phyloP scores from a whole-genome alignment of 2,329 filamentous ascomycete species.

The Xylaria sp. region DNA sequence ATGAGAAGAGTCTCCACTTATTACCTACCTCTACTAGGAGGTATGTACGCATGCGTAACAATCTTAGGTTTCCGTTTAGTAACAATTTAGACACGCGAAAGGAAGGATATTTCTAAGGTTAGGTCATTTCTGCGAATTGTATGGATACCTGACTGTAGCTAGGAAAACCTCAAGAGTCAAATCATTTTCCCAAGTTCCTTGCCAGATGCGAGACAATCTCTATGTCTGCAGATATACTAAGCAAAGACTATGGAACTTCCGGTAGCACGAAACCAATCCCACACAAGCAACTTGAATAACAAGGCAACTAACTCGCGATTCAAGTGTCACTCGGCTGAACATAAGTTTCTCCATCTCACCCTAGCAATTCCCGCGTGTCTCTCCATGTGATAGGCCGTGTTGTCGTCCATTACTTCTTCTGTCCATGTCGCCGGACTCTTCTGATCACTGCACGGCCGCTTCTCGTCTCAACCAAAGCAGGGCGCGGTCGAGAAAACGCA shows the following conservation, averaged over 20 bases:
- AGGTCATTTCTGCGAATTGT: too few relatives aligned
- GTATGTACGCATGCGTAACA: too few relatives aligned
- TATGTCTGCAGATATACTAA: slow-evolving; percentile 1
- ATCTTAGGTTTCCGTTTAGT: not conserved
- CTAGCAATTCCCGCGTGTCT: not conserved
- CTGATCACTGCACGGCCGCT: slow-evolving; percentile 24
- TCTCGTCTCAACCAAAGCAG: slow-evolving; percentile 15
- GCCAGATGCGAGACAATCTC: not conserved
- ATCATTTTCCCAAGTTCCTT: slow-evolving; percentile 11
- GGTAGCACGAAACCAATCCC: not conserved
- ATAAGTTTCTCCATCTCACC: not conserved
- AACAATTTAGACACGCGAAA: not conserved
- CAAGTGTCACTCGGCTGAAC: not conserved
- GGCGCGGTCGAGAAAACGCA: slow-evolving; percentile 1
- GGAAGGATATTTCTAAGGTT: too few relatives aligned
- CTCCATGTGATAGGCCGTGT: not conserved
- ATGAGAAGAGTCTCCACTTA: not conserved
- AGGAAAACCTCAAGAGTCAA: not conserved
- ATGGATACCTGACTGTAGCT: not conserved
- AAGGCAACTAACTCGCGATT: not conserved
- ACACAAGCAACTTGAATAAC: not conserved
- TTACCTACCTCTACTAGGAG: not conserved
- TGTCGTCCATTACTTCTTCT: not conserved
- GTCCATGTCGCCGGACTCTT: not conserved
- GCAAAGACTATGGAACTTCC: not conserved